phyloP scores from a whole-genome alignment of 345 rosid genomes.

The Cardamine chenopodiifolia region DNA sequence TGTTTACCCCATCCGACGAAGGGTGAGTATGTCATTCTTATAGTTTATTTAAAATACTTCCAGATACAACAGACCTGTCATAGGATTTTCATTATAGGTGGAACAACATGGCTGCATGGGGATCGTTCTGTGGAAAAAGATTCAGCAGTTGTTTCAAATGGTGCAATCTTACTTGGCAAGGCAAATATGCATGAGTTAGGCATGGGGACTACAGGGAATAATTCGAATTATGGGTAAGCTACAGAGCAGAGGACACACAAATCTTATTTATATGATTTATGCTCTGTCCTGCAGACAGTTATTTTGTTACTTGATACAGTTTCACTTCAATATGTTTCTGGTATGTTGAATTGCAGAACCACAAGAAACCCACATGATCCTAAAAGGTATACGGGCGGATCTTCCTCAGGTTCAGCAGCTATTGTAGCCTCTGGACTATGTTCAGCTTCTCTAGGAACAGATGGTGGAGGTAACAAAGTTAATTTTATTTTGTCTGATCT shows the following conservation, averaged over 20 bases:
- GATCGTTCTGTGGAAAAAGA: constrained; percentile 66
- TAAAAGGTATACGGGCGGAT: constrained; percentile 92
- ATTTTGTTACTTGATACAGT: constrained; percentile 11
- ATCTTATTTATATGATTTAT: not conserved
- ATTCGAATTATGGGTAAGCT: constrained; percentile 84
- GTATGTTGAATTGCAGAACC: constrained; percentile 57
- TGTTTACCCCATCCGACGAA: constrained; percentile 73
- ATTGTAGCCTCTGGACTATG: constrained; percentile 88
- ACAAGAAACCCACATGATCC: constrained; percentile 85
- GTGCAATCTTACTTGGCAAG: constrained; percentile 83
- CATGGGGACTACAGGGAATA: constrained; percentile 95
- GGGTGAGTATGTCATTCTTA: constrained; percentile 48
- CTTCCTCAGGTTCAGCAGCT: constrained; percentile 95
- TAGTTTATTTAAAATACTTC: not conserved
- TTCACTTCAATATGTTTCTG: constrained; percentile 1
- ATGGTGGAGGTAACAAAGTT: constrained; percentile 79
- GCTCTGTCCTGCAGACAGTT: not conserved
- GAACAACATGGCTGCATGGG: constrained; percentile 84
- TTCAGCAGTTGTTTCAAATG: constrained; percentile 73
- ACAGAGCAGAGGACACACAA: constrained; percentile 13
- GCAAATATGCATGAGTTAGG: constrained; percentile 95
- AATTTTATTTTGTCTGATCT: constrained; percentile 10
- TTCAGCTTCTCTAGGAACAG: constrained; percentile 94
- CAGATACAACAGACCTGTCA: constrained; percentile 9
- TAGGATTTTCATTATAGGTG: constrained; percentile 53